Evolutionary conservation across 768 basidiomycete species (phyloP).

Genomic region (Lentinula boryana): DNA sequence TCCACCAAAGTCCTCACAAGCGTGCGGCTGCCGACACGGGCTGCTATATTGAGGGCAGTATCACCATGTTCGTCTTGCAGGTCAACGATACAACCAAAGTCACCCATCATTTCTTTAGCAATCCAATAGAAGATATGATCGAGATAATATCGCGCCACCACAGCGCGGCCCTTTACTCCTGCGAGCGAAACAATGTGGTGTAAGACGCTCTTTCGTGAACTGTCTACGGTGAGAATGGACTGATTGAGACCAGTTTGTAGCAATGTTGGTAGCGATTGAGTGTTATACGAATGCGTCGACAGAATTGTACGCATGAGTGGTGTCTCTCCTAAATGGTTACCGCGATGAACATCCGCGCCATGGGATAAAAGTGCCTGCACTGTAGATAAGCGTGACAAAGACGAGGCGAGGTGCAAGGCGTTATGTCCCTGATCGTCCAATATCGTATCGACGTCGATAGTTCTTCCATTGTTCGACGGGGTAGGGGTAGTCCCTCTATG

Average conservation of each 20-base stretch:
- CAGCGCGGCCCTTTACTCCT: conserved; percentile 83
- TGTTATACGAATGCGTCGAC: conserved; percentile 80
- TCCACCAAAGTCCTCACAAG: conserved; percentile 84
- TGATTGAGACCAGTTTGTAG: conserved; percentile 52
- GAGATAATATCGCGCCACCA: conserved; percentile 84
- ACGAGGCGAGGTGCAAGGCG: conserved; percentile 88
- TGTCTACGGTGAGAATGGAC: conserved; percentile 86
- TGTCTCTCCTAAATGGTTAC: conserved; percentile 93
- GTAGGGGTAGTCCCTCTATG: conserved; percentile 20
- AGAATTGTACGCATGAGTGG: conserved; percentile 89
- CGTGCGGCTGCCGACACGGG: conserved; percentile 85
- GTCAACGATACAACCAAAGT: conserved; percentile 79
- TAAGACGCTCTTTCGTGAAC: conserved; percentile 75
- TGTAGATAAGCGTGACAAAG: conserved; percentile 65
- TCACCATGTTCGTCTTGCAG: conserved; percentile 94
- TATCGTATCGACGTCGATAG: conserved; percentile 66
- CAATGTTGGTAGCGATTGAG: conserved; percentile 64
- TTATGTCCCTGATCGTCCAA: conserved; percentile 95
- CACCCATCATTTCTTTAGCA: conserved; percentile 67
- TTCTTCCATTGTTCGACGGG: conserved; percentile 22
- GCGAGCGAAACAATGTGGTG: conserved; percentile 92
- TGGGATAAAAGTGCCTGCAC: conserved; percentile 64
- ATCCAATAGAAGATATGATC: conserved; percentile 87
- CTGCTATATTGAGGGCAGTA: conserved; percentile 92
- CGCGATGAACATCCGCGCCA: conserved; percentile 86